A percentile compares a stretch with the other conserved stretches of the same genome.
These are phyloP conservation scores for Heliamphora exappendiculata DNA, from an alignment of 148 eudicot species.

Conservation along the genomic window DNA sequence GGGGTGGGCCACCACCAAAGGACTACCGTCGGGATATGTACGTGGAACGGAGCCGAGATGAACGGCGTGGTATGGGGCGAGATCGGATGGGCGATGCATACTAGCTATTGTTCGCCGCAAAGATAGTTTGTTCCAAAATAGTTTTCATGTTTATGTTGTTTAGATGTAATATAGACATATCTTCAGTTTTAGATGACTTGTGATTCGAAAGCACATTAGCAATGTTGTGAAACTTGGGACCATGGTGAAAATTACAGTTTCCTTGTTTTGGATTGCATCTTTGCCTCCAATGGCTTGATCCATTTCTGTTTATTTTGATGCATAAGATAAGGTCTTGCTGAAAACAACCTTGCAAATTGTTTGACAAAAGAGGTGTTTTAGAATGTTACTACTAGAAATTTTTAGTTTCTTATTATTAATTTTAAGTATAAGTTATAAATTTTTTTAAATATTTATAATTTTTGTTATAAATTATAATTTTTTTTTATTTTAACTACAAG, in stretches of 20 bases:
- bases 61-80: slow-evolving; percentile 53
- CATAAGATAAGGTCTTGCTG: too few relatives aligned
- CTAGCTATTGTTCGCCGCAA: slow-evolving; percentile 15
- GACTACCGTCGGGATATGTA: slow-evolving; percentile 54
- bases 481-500: too few relatives aligned
- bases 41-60: slow-evolving; percentile 64
- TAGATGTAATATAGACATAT: not conserved
- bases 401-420: too few relatives aligned
- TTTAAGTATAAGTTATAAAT: too few relatives aligned
- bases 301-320: not conserved
- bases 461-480: too few relatives aligned
- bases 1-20: slow-evolving; percentile 52
- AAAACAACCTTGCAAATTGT: too few relatives aligned
- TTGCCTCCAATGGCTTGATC: not conserved
- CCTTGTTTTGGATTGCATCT: not conserved
- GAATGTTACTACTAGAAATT: too few relatives aligned
- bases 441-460: too few relatives aligned
- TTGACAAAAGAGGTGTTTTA: too few relatives aligned
- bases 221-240: not conserved
- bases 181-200: not conserved
- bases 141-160: not conserved
- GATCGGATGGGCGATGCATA: slow-evolving; percentile 40
- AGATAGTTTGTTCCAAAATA: not conserved
- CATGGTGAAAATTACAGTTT: not conserved
- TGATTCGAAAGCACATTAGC: not conserved